A percentile compares a stretch with the other conserved stretches of the same genome.
Conservation (phyloP, 2,329 filamentous ascomycete genomes). For the Ophiostoma ulmi region DNA sequence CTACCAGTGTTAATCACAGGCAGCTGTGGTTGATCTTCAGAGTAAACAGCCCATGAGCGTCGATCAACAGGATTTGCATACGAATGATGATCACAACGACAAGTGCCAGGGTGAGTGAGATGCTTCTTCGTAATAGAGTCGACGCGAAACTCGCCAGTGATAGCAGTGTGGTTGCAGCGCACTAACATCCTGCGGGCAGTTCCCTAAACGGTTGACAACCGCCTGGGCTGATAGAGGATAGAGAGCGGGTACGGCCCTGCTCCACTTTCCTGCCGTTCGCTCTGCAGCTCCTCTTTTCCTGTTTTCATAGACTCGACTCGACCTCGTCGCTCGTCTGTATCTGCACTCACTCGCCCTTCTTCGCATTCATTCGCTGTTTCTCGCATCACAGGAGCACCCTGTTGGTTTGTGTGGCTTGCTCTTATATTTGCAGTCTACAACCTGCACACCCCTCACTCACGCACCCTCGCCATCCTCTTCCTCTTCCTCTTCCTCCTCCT, state of each 20-base stretch:
- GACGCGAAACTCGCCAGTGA: neutral
- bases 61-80: neutral
- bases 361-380: neutral
- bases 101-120: too few species aligned
- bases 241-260: neutral
- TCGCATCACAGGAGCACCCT: neutral
- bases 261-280: neutral
- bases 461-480: neutral
- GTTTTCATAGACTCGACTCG: neutral
- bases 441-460: conserved; percentile 1
- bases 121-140: too few species aligned
- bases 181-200: conserved; percentile 1
- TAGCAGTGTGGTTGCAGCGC: neutral
- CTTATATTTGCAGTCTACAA: neutral
- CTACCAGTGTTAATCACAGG: too few species aligned
- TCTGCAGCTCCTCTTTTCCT: neutral
- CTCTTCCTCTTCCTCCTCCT: neutral
- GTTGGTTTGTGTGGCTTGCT: neutral
- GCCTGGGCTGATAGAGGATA: neutral
- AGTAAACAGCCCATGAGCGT: neutral
- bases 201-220: conserved; percentile 1
- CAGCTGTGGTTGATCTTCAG: neutral
- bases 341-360: neutral
- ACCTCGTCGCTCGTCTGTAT: too few species aligned
- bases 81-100: neutral